Evolutionary conservation across 257 asterid species (phyloP).

Genomic region (Solanum chilense): DNA sequence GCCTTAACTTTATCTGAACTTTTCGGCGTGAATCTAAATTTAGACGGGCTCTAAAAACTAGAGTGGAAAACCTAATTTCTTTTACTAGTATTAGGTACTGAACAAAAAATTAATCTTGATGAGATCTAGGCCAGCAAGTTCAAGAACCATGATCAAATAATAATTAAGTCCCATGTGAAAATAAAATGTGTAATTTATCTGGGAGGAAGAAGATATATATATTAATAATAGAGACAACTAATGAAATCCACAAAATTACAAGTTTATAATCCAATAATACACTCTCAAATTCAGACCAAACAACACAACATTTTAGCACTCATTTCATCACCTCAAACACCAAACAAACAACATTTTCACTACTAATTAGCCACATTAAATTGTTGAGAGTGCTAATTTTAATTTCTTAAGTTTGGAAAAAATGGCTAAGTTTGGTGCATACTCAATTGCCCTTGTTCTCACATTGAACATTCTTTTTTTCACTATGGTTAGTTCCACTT

Average conservation of each 20-base stretch:
- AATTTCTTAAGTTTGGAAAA: not conserved
- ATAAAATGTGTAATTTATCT: not conserved
- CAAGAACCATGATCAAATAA: not conserved
- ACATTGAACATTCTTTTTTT: conserved; percentile 13
- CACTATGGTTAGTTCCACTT: conserved; percentile 8
- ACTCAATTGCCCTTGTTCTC: conserved; percentile 2
- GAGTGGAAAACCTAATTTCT: no score
- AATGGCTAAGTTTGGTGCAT: not conserved
- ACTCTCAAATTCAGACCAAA: no score
- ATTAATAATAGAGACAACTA: not conserved
- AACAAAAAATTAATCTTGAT: not conserved
- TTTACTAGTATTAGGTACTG: not conserved
- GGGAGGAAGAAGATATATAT: not conserved
- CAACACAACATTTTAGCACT: no score
- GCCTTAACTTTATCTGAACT: no score
- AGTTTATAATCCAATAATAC: not conserved
- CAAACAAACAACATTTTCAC: not conserved
- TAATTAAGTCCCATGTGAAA: not conserved
- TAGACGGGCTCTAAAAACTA: no score
- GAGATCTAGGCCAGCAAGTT: not conserved
- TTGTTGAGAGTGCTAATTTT: not conserved
- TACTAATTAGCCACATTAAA: not conserved
- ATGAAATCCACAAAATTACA: not conserved
- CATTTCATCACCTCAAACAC: not conserved
- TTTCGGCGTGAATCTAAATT: no score